Evolutionary conservation across 768 basidiomycete genomes (phyloP), one percentile per base, ranked within the genome.

Genomic region (Cyclocybe cylindracea): DNA sequence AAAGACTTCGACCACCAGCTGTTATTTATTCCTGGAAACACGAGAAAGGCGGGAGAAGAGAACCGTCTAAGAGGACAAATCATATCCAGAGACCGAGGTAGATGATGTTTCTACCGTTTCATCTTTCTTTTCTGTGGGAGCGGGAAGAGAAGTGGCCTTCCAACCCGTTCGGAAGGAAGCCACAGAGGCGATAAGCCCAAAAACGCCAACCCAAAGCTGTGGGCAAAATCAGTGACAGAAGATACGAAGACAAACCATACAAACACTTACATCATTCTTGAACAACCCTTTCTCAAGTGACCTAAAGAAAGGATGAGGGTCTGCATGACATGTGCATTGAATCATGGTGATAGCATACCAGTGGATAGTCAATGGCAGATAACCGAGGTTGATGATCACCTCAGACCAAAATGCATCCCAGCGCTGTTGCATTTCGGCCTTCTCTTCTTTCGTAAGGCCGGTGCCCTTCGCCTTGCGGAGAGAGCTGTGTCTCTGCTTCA

Each of bases 301-400:
- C 86, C 89, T 91, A 44, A 19, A 32, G 31, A 29, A 35, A 29
- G 31, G n/a, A 4, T 32, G 44, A n/a, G 50, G 10, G 42, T 36
- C 47, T 32, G 29, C 7, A 45, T 19, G 24, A 10, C 19, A 18
- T 14, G 16, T 19, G 40, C 45, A 40, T 40, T 43, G 44, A 38
- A 4, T 18, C 16, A 10, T 48, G 7, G n/a, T 41, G 7, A 43
- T 13, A 24, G 54, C 80, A 48, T 57, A 91, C 93, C 91, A 94
- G 65, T 96, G 94, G 50, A 92, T 67, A 2, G 92, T 89, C 44
- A 91, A 66, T 3, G 92, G 94, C n/a, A 93, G 70, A 63, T 91
- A 89, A 19, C 83, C 83, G 7, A 87, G 55, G 62, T 93, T 93
- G 44, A 83, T 81, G 10, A 89, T 66, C 9, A 88, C 65, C 53